These are phyloP conservation scores for Blastocystis sp. DNA, from an alignment of 352 stramenopile species.

Conservation along the genomic window DNA sequence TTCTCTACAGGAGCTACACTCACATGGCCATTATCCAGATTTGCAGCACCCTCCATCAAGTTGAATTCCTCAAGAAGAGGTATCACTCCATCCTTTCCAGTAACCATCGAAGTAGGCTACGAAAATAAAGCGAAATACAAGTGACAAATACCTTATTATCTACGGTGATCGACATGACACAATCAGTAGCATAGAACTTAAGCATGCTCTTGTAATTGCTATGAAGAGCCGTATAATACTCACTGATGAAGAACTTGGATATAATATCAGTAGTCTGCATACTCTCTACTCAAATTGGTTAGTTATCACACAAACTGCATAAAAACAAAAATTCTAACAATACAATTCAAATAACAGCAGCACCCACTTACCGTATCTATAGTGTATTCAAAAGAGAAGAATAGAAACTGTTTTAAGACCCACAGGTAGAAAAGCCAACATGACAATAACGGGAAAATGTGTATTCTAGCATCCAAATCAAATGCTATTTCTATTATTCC, in stretches of 20 bases:
- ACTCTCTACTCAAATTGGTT: not conserved
- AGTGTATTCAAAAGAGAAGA: not conserved
- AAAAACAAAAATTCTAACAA: not conserved
- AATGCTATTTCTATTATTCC: too few relatives aligned
- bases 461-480: too few relatives aligned
- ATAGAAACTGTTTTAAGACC: not conserved
- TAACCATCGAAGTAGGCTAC: not conserved
- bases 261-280: slow-evolving; percentile 62
- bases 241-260: slow-evolving; percentile 54
- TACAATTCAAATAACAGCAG: not conserved
- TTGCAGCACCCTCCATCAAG: not conserved
- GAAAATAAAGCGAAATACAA: not conserved
- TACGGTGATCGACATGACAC: slow-evolving; percentile 22
- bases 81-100: not conserved
- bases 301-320: not conserved
- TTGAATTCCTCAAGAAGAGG: slow-evolving; percentile 7
- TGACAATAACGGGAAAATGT: not conserved
- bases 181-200: slow-evolving; percentile 35
- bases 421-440: not conserved
- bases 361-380: not conserved
- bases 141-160: not conserved
- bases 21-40: slow-evolving; percentile 43
- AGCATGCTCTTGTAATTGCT: slow-evolving; percentile 8
- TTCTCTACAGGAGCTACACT: slow-evolving; percentile 30
- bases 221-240: slow-evolving; percentile 55